phyloP scores from a whole-genome alignment of 371 early-diverging fungal genomes.

The Rhizomucor pusillus region DNA sequence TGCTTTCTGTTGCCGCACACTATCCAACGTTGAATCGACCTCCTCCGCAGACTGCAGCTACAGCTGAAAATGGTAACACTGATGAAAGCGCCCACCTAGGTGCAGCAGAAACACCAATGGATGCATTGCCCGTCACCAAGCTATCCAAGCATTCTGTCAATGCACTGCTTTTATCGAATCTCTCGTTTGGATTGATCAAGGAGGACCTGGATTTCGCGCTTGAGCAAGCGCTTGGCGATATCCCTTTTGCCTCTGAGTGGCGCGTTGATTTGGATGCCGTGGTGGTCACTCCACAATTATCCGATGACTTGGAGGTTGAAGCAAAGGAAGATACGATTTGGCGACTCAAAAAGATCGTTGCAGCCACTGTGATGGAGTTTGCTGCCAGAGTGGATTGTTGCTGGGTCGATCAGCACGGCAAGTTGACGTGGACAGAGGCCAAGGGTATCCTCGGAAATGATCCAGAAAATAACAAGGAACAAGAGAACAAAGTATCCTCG shows the following conservation, averaged over 20 bases:
- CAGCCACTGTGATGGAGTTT: slow-evolving; percentile 26
- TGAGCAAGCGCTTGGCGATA: slow-evolving; percentile 32
- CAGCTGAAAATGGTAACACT: neutral
- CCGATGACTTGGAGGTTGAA: slow-evolving; percentile 40
- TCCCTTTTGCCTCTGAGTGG: slow-evolving; percentile 50
- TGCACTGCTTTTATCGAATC: slow-evolving; percentile 51
- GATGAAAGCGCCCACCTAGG: no score
- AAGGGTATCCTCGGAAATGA: neutral
- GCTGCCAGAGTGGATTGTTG: slow-evolving; percentile 57
- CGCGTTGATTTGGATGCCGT: slow-evolving; percentile 52
- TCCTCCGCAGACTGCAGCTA: slow-evolving; percentile 24
- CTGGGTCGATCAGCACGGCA: slow-evolving; percentile 57
- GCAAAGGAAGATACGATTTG: slow-evolving; percentile 50
- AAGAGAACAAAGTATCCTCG: neutral
- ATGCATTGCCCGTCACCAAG: slow-evolving; percentile 4
- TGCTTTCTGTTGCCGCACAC: slow-evolving; percentile 38
- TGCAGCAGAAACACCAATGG: neutral
- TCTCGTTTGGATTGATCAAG: slow-evolving; percentile 55
- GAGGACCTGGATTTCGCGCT: slow-evolving; percentile 47
- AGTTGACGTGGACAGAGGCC: slow-evolving; percentile 46
- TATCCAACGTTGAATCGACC: slow-evolving; percentile 38
- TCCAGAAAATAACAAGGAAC: neutral
- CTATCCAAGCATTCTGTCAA: slow-evolving; percentile 47
- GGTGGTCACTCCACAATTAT: slow-evolving; percentile 37
- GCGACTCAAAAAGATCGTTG: slow-evolving; percentile 42